phyloP scores from a whole-genome alignment of 345 rosid species.

The Stellera chamaejasme region DNA sequence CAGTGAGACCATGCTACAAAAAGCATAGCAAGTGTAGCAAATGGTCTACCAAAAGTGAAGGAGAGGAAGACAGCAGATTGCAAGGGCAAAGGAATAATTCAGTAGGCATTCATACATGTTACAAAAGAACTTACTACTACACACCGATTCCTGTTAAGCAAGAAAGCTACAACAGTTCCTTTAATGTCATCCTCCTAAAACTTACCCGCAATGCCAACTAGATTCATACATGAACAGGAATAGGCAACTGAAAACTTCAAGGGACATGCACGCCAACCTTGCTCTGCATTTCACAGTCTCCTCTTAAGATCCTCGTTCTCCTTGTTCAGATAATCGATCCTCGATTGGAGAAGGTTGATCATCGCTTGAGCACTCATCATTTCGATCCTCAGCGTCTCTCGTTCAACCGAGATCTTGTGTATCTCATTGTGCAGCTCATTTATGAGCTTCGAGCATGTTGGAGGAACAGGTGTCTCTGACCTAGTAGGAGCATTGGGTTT shows the following conservation, averaged over 20 bases:
- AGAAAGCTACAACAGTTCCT: slow-evolving; percentile 4
- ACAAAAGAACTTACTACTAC: no score
- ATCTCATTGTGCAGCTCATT: slow-evolving; percentile 53
- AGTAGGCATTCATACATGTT: no score
- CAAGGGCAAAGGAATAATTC: no score
- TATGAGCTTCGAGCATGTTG: slow-evolving; percentile 39
- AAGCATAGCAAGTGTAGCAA: no score
- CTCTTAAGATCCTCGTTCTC: slow-evolving; percentile 73
- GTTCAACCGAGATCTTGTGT: slow-evolving; percentile 59
- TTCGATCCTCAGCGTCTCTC: slow-evolving; percentile 64
- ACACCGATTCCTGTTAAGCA: neutral
- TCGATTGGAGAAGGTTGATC: slow-evolving; percentile 69
- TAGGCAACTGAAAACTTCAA: neutral
- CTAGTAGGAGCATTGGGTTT: slow-evolving; percentile 15
- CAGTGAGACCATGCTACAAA: no score
- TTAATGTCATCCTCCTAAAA: slow-evolving; percentile 3
- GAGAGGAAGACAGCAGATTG: no score
- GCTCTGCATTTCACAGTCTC: slow-evolving; percentile 10
- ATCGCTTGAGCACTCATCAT: slow-evolving; percentile 77
- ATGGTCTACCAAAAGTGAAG: no score
- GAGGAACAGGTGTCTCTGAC: slow-evolving; percentile 35
- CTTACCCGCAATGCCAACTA: neutral
- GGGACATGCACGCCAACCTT: neutral
- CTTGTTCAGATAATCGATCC: slow-evolving; percentile 43
- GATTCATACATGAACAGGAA: slow-evolving; percentile 4